Evolutionary conservation across 2,329 filamentous ascomycete genomes (phyloP).

Genomic region (Arthrobotrys entomopaga): DNA sequence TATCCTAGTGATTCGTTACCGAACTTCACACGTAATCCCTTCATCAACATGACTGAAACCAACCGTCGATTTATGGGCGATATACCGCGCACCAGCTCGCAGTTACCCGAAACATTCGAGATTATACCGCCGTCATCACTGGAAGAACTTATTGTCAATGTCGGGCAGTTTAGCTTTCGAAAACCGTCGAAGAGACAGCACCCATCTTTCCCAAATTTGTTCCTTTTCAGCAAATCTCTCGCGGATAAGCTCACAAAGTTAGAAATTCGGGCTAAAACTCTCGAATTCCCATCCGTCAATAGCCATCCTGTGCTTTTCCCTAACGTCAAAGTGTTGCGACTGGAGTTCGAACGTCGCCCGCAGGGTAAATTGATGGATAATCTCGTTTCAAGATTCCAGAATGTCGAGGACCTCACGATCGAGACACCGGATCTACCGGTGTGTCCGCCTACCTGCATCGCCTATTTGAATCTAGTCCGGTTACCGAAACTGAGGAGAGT

Average conservation of each 20-base stretch:
- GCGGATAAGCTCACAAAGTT: not conserved
- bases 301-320: not conserved
- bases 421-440: not conserved
- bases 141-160: constrained; percentile 1
- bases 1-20: not conserved
- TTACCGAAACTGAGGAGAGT: not conserved
- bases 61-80: constrained; percentile 7
- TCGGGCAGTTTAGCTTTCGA: constrained; percentile 1
- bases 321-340: not conserved
- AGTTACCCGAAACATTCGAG: not conserved
- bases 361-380: not conserved
- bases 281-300: constrained; percentile 8
- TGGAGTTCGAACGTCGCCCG: not conserved
- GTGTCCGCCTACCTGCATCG: not conserved
- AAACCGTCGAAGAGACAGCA: constrained; percentile 1
- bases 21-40: constrained; percentile 1
- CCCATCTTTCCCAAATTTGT: constrained; percentile 6
- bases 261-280: not conserved
- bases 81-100: not conserved
- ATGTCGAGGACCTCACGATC: constrained; percentile 7
- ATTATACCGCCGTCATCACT: not conserved
- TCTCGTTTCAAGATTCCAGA: not conserved
- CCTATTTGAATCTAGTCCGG: not conserved
- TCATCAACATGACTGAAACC: constrained; percentile 8
- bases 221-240: not conserved